phyloP scores from a whole-genome alignment of 176 grass and related monocot genomes.

The Urochloa ruziziensis region DNA sequence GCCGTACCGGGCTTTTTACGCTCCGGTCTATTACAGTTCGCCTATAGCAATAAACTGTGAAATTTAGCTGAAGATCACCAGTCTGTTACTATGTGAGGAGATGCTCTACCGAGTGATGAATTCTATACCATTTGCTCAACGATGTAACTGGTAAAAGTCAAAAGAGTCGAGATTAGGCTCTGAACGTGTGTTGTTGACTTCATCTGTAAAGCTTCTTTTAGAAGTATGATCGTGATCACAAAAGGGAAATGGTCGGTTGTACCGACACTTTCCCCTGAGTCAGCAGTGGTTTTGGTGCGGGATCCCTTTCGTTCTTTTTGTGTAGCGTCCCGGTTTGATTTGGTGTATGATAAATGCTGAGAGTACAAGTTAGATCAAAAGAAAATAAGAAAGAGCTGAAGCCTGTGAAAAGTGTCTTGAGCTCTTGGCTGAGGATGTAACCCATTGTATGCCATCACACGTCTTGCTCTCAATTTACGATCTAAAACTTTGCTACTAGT shows the following conservation, averaged over 20 bases:
- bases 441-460: neutral
- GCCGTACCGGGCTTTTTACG: neutral
- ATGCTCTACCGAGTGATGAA: neutral
- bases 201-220: slow-evolving; percentile 10
- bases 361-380: neutral
- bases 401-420: slow-evolving; percentile 11
- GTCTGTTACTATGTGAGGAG: neutral
- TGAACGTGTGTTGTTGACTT: slow-evolving; percentile 1
- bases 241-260: neutral
- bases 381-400: neutral
- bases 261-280: slow-evolving; percentile 20
- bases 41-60: slow-evolving; percentile 30
- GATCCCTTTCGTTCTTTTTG: slow-evolving; percentile 40
- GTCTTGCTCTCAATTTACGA: neutral
- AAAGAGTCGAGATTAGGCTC: neutral
- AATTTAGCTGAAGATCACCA: neutral
- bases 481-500: neutral
- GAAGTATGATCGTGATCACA: neutral
- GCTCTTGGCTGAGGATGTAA: slow-evolving; percentile 3
- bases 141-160: slow-evolving; percentile 13
- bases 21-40: neutral
- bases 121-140: slow-evolving; percentile 4
- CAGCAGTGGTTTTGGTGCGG: slow-evolving; percentile 29
- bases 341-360: slow-evolving; percentile 34
- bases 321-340: slow-evolving; percentile 14